Evolutionary conservation across 2,329 filamentous ascomycete species (phyloP).

Genomic region (Sporothrix humicola): DNA sequence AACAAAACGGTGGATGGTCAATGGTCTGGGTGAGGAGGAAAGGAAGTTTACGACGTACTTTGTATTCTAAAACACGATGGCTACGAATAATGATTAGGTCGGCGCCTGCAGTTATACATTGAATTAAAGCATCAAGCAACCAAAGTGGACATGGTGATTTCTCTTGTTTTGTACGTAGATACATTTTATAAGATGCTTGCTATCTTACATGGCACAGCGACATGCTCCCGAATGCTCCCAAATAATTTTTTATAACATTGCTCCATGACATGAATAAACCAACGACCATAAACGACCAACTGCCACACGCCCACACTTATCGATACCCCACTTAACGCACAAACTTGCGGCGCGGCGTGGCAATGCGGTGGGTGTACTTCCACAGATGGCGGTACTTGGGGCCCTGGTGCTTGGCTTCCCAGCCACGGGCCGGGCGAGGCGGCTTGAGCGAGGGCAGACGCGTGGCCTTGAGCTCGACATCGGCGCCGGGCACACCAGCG

Average conservation of each 20-base stretch:
- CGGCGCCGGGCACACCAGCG: constrained; percentile 73
- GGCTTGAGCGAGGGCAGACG: constrained; percentile 72
- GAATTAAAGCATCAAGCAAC: too few relatives aligned
- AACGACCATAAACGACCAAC: too few relatives aligned
- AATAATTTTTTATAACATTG: background rate
- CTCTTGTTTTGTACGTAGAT: constrained; percentile 23
- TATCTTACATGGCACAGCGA: constrained; percentile 31
- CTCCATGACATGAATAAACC: background rate
- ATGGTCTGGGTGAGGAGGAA: background rate
- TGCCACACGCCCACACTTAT: background rate
- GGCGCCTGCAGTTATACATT: background rate
- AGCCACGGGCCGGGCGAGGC: constrained; percentile 65
- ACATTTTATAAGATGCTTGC: constrained; percentile 20
- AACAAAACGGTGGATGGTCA: background rate
- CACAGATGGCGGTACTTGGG: constrained; percentile 69
- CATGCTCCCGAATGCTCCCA: background rate
- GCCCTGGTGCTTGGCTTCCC: constrained; percentile 69
- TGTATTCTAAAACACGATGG: constrained; percentile 20
- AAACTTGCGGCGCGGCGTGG: constrained; percentile 41
- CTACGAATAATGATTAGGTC: constrained; percentile 26
- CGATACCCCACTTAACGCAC: constrained; percentile 37
- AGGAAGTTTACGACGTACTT: background rate
- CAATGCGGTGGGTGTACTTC: constrained; percentile 68
- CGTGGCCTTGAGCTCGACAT: constrained; percentile 84
- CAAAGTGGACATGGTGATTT: background rate